These are phyloP conservation scores for Botrytis sinoallii DNA, from an alignment of 2,329 filamentous ascomycete genomes.

Conservation along the genomic window DNA sequence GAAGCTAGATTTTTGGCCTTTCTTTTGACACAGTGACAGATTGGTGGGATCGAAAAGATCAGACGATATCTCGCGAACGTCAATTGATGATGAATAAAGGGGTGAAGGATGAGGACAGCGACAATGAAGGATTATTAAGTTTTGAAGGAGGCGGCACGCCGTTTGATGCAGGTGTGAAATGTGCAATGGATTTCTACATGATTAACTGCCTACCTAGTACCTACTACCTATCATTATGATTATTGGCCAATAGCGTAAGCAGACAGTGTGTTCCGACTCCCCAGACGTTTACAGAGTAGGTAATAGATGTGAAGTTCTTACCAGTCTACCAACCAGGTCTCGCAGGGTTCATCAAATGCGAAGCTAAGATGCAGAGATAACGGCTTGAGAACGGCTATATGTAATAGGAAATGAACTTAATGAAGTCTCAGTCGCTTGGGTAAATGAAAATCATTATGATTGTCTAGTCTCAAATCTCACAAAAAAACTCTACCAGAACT, in stretches of 20 bases:
- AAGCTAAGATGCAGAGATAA: background rate
- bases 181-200: background rate
- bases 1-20: background rate
- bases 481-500: background rate
- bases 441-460: background rate
- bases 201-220: background rate
- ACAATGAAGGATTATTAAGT: background rate
- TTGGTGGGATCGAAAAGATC: background rate
- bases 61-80: background rate
- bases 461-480: background rate
- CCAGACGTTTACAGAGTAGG: background rate
- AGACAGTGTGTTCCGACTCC: background rate
- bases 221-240: too few relatives aligned
- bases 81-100: background rate
- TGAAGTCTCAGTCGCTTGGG: slow-evolving; percentile 11
- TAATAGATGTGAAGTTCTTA: background rate
- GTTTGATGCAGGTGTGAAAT: background rate
- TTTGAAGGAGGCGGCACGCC: slow-evolving; percentile 3
- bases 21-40: background rate
- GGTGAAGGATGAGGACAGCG: background rate
- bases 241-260: background rate
- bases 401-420: background rate
- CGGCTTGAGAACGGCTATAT: background rate
- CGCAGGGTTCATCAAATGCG: background rate
- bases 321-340: background rate